Conservation (phyloP, 2,329 filamentous ascomycete genomes). For the Calonectria hawksworthii region DNA sequence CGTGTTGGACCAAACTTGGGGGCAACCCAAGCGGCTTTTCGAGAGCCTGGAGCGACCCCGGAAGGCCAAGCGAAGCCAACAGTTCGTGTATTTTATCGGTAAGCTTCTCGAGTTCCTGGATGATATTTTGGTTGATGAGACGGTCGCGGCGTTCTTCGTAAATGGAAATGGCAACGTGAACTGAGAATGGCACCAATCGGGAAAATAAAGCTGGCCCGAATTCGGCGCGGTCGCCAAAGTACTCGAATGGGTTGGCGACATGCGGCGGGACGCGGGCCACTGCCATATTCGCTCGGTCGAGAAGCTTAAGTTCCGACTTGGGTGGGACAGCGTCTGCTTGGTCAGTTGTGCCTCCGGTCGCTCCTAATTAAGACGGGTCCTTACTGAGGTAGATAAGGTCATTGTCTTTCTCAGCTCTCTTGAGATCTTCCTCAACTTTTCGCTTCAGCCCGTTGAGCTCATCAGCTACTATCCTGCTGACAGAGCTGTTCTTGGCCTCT, state of each 20-base stretch:
- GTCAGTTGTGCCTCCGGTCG: conserved; percentile 45
- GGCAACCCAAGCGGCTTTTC: conserved; percentile 95
- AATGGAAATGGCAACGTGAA: conserved; percentile 94
- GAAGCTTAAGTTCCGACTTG: conserved; percentile 86
- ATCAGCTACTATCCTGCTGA: conserved; percentile 84
- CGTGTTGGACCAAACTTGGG: conserved; percentile 86
- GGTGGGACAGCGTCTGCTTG: conserved; percentile 80
- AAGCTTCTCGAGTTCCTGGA: conserved; percentile 85
- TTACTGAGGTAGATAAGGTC: conserved; percentile 91
- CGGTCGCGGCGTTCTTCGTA: conserved; percentile 93
- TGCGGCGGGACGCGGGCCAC: conserved; percentile 83
- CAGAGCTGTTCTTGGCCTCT: conserved; percentile 79
- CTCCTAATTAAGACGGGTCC: conserved; percentile 39
- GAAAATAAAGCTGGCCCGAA: conserved; percentile 90
- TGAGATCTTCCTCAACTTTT: conserved; percentile 87
- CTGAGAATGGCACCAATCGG: conserved; percentile 94
- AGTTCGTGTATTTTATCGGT: conserved; percentile 85
- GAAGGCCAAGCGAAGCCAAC: conserved; percentile 86
- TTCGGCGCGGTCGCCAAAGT: conserved; percentile 83
- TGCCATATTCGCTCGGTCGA: conserved; percentile 94
- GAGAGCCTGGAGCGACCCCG: conserved; percentile 91
- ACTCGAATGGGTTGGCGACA: conserved; percentile 82
- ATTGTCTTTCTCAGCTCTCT: conserved; percentile 95
- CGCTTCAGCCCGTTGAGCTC: conserved; percentile 88
- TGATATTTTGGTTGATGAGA: conserved; percentile 89